These are phyloP conservation scores for Carex littledalei DNA, from an alignment of 176 grass and related monocot genomes.

Conservation along the genomic window DNA sequence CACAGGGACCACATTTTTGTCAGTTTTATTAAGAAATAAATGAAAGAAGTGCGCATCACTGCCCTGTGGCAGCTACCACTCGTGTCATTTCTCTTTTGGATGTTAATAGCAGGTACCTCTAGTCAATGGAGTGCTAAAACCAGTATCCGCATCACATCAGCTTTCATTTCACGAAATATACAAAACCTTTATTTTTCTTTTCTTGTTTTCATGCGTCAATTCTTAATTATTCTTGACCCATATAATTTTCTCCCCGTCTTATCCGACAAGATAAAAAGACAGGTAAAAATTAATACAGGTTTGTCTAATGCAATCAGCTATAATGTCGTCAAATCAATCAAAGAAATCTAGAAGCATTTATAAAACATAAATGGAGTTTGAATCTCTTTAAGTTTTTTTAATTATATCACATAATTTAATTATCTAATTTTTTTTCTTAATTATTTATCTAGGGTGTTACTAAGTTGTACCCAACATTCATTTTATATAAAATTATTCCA, in stretches of 20 bases:
- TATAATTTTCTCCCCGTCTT: background rate
- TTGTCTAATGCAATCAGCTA: background rate
- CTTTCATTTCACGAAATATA: background rate
- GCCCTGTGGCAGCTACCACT: background rate
- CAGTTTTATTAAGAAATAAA: background rate
- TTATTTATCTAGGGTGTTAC: too few species aligned
- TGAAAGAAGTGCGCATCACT: background rate
- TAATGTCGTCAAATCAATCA: background rate
- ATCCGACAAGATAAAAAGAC: background rate
- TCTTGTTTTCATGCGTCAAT: too few species aligned
- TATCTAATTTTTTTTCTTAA: too few species aligned
- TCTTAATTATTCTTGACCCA: too few species aligned
- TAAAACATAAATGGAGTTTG: too few species aligned
- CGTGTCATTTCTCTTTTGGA: background rate
- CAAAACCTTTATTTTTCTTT: background rate
- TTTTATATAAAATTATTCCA: too few species aligned
- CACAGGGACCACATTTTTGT: background rate
- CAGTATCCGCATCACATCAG: background rate
- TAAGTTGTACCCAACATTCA: too few species aligned
- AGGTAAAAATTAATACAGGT: background rate
- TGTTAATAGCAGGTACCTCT: background rate
- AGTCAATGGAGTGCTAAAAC: slow-evolving; percentile 12
- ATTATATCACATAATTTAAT: too few species aligned
- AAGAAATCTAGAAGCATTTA: too few species aligned
- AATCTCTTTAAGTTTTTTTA: too few species aligned